These are phyloP conservation scores for Tranzscheliella williamsii DNA, from an alignment of 1,284 basidiomycete genomes.

Conservation along the genomic window DNA sequence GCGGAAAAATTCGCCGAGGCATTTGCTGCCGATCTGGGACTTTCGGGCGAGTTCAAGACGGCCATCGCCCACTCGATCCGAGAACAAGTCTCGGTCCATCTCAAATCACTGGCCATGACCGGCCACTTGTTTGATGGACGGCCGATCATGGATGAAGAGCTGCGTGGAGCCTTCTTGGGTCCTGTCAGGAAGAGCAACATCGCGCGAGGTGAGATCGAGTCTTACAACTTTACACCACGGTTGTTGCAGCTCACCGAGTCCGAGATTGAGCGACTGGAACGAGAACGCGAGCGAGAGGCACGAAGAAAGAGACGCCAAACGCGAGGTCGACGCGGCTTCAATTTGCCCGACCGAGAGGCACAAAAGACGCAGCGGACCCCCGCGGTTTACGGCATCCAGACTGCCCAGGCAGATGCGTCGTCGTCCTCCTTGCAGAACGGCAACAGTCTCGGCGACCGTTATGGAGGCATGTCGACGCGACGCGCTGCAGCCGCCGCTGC, in stretches of 20 bases:
- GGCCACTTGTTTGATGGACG: slow-evolving; percentile 83
- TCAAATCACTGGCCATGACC: slow-evolving; percentile 87
- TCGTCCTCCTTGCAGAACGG: slow-evolving; percentile 9
- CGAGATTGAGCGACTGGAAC: slow-evolving; percentile 82
- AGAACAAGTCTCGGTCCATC: slow-evolving; percentile 89
- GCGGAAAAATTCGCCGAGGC: slow-evolving; percentile 91
- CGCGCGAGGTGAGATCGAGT: slow-evolving; percentile 70
- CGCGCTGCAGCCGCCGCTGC: slow-evolving; percentile 54
- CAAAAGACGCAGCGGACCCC: slow-evolving; percentile 78
- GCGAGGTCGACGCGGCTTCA: slow-evolving; percentile 83
- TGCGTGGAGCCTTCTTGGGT: slow-evolving; percentile 85
- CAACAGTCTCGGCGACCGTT: slow-evolving; percentile 27
- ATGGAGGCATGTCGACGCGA: slow-evolving; percentile 38
- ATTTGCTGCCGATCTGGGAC: slow-evolving; percentile 83
- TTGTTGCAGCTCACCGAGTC: slow-evolving; percentile 85
- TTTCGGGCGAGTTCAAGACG: slow-evolving; percentile 83
- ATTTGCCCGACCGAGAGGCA: slow-evolving; percentile 88
- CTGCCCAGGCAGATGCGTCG: slow-evolving; percentile 29
- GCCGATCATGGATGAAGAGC: slow-evolving; percentile 83
- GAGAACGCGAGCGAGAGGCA: slow-evolving; percentile 89
- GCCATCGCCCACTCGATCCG: slow-evolving; percentile 93
- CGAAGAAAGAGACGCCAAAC: slow-evolving; percentile 82
- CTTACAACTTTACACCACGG: slow-evolving; percentile 75
- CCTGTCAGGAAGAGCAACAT: slow-evolving; percentile 64
- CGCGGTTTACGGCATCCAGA: slow-evolving; percentile 55